Evolutionary conservation across 2,329 filamentous ascomycete genomes (phyloP).

Genomic region (Fusarium sp.): DNA sequence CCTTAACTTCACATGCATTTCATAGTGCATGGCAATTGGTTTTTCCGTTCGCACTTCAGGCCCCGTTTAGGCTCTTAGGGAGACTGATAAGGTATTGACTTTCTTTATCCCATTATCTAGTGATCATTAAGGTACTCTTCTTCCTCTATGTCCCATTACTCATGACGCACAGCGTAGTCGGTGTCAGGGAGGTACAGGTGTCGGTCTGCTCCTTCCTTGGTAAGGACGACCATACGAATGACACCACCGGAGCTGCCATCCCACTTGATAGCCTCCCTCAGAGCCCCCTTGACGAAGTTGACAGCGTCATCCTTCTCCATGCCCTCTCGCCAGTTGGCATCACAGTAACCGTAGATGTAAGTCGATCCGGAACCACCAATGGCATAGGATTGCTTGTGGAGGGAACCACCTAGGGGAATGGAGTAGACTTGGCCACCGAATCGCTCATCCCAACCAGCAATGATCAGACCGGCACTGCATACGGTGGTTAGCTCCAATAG

Average conservation of each 20-base stretch:
- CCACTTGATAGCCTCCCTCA: conserved; percentile 98
- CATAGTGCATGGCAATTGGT: too few species aligned
- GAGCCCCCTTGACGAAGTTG: conserved; percentile 89
- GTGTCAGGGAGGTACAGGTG: conserved; percentile 97
- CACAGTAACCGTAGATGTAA: conserved; percentile 99
- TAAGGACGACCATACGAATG: conserved; percentile 97
- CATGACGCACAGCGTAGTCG: conserved; percentile 80
- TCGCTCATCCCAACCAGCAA: conserved; percentile 96
- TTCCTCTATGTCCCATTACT: conserved; percentile 55
- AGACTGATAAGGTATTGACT: conserved; percentile 37
- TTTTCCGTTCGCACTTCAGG: conserved; percentile 24
- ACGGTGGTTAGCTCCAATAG: conserved; percentile 25
- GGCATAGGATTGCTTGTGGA: conserved; percentile 96
- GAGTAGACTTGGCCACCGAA: conserved; percentile 98
- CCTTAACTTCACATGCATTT: too few species aligned
- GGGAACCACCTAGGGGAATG: conserved; percentile 93
- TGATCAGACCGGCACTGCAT: conserved; percentile 90
- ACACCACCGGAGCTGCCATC: conserved; percentile 98
- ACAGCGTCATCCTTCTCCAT: conserved; percentile 95
- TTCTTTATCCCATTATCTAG: conserved; percentile 48
- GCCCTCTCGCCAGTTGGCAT: conserved; percentile 92
- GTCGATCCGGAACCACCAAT: conserved; percentile 98
- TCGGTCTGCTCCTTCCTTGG: conserved; percentile 86
- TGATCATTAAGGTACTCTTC: conserved; percentile 22
- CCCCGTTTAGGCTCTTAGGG: conserved; percentile 8